phyloP scores from a whole-genome alignment of 257 asterid species.

The Echites panduratus region DNA sequence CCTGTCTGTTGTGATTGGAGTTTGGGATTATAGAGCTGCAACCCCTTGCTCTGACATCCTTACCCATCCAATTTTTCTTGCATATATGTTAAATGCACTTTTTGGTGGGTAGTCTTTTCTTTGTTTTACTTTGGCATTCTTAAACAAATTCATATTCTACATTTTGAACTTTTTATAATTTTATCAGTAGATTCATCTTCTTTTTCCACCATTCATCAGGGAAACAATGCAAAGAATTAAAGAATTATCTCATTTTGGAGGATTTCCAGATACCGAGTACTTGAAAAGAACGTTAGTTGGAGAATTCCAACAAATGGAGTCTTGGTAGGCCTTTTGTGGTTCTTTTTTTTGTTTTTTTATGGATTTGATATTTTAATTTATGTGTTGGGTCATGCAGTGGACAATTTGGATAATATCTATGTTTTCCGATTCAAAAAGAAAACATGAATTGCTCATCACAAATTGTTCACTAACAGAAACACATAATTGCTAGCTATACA shows the following conservation, averaged over 20 bases:
- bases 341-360: slow-evolving; percentile 14
- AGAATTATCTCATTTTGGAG: slow-evolving; percentile 80
- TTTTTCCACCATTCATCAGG: slow-evolving; percentile 32
- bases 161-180: not conserved
- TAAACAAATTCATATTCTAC: not conserved
- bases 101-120: not conserved
- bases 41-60: not conserved
- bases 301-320: slow-evolving; percentile 74
- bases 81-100: not conserved
- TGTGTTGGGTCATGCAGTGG: not conserved
- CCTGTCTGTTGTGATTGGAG: not conserved
- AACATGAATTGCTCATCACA: not conserved
- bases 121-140: not conserved
- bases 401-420: not conserved
- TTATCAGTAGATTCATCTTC: slow-evolving; percentile 16
- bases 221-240: slow-evolving; percentile 57
- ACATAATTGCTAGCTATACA: not conserved
- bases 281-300: slow-evolving; percentile 68
- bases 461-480: not conserved
- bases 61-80: not conserved
- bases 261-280: slow-evolving; percentile 70
- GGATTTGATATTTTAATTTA: not conserved
- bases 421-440: not conserved
- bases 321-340: slow-evolving; percentile 42
- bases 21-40: not conserved